These are phyloP conservation scores for Fusarium sp. DNA, from an alignment of 2,329 filamentous ascomycete species.

Conservation along the genomic window DNA sequence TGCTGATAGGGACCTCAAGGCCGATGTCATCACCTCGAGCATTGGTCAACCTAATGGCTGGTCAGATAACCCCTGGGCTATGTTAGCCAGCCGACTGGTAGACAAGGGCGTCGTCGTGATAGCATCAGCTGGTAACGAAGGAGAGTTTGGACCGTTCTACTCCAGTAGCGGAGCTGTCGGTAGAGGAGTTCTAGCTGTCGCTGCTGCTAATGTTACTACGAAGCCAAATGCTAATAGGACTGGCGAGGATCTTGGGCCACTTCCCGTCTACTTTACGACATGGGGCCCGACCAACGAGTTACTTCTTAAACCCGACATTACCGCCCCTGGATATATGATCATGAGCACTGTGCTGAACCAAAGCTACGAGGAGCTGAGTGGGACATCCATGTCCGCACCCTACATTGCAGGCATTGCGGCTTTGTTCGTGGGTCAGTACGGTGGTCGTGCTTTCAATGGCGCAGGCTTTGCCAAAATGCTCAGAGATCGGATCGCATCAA, in stretches of 20 bases:
- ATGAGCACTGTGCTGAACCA: slow-evolving; percentile 57
- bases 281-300: slow-evolving; percentile 63
- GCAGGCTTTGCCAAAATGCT: slow-evolving; percentile 45
- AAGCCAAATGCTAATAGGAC: slow-evolving; percentile 48
- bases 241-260: slow-evolving; percentile 39
- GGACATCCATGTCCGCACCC: slow-evolving; percentile 65
- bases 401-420: slow-evolving; percentile 62
- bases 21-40: slow-evolving; percentile 55
- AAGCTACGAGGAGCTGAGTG: slow-evolving; percentile 56
- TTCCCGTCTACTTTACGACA: slow-evolving; percentile 57
- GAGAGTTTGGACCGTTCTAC: slow-evolving; percentile 57
- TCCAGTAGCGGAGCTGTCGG: slow-evolving; percentile 46
- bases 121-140: slow-evolving; percentile 61
- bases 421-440: slow-evolving; percentile 53
- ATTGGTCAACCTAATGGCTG: slow-evolving; percentile 52
- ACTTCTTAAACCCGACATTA: slow-evolving; percentile 59
- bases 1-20: slow-evolving; percentile 31
- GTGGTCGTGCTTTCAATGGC: slow-evolving; percentile 52
- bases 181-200: slow-evolving; percentile 46
- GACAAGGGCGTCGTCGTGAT: slow-evolving; percentile 57
- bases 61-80: slow-evolving; percentile 52
- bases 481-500: slow-evolving; percentile 47
- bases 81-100: slow-evolving; percentile 52
- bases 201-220: slow-evolving; percentile 53
- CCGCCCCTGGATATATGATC: slow-evolving; percentile 58